These are phyloP conservation scores for Medicago lupulina DNA, from an alignment of 306 rosid species.

Conservation along the genomic window DNA sequence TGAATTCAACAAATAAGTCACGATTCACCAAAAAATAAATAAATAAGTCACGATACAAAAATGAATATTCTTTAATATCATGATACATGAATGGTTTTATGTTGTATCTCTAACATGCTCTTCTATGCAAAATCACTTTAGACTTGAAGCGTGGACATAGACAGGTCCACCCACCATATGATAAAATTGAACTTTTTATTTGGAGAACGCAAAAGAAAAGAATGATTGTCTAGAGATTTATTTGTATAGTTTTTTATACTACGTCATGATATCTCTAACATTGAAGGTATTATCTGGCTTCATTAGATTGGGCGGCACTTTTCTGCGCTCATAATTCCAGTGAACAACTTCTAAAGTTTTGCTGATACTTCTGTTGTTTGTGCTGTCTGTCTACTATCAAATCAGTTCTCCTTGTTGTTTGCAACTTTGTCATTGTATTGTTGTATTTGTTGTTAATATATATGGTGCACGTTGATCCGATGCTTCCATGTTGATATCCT, in stretches of 20 bases:
- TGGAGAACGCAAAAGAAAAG: background rate
- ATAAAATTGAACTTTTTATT: constrained; percentile 1
- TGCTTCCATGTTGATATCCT: constrained; percentile 26
- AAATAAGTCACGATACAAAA: no score
- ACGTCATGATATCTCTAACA: background rate
- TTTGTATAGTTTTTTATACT: background rate
- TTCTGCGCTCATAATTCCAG: constrained; percentile 8
- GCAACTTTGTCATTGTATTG: constrained; percentile 15
- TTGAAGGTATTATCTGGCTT: constrained; percentile 13
- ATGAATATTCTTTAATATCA: no score
- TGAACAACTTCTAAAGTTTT: constrained; percentile 10
- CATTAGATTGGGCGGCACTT: constrained; percentile 2
- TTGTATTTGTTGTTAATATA: constrained; percentile 17
- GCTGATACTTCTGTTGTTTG: constrained; percentile 23
- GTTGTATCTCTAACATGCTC: constrained; percentile 12
- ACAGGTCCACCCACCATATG: constrained; percentile 9
- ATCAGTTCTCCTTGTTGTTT: background rate
- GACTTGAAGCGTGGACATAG: background rate
- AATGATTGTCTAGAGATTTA: constrained; percentile 11
- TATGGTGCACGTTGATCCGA: constrained; percentile 22
- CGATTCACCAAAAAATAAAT: no score
- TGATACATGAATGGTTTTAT: background rate
- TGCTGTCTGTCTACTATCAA: constrained; percentile 8
- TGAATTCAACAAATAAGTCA: constrained; percentile 4
- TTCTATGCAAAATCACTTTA: background rate